Base-by-base conservation (phyloP, 1,139 yeast genomes). In the Neolecta irregularis region DNA sequence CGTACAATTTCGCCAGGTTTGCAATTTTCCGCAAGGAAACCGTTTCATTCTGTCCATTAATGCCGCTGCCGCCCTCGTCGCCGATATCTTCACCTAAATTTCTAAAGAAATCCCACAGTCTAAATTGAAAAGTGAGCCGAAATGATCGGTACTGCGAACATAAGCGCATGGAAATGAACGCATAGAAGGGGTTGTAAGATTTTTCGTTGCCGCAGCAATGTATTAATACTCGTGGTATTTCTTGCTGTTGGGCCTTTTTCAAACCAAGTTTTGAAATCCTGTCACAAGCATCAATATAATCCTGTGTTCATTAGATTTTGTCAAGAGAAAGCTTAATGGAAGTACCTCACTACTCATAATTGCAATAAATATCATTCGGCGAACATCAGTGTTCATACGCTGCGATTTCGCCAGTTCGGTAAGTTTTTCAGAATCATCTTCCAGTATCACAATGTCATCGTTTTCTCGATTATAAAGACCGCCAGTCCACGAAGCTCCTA, bases 401-500 rank as follows among this genome's bases (percentile, higher is more conserved):
- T 83, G 94, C 30, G 72, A 62, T 46, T 67, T 69, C 3, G 98
- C 96, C 29, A 88, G 61, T 44, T 75, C 85, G 55, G 75, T 58
- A 95, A 95, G 83, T 49, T 64, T 59, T 39, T 74, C 91, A 8
- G 39, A 28, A 4, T 74, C 58, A 41, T 72, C 80, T 44, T 62
- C 60, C 44, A 69, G 52, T 1, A 62, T 64, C 13, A 36, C 46
- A 6, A 40, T 44, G 33, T 52, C 57, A 4, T 44, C 47, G 6
- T 45, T 45, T 15, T 45, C 46, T 2, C 33, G 43, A 5, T 51
- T 41, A 33, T 50, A 52, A 2, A 49, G 49, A 9, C 48, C 55
- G 17, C 54, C 58, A 31, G 72, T 78, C 95, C 96, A 88, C 0
- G 98, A 94, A 3, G 96, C 79, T 31, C 99, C 98, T 24, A 91